Conservation (phyloP, 2,329 filamentous ascomycete species). For the Pleurostoma richardsiae region DNA sequence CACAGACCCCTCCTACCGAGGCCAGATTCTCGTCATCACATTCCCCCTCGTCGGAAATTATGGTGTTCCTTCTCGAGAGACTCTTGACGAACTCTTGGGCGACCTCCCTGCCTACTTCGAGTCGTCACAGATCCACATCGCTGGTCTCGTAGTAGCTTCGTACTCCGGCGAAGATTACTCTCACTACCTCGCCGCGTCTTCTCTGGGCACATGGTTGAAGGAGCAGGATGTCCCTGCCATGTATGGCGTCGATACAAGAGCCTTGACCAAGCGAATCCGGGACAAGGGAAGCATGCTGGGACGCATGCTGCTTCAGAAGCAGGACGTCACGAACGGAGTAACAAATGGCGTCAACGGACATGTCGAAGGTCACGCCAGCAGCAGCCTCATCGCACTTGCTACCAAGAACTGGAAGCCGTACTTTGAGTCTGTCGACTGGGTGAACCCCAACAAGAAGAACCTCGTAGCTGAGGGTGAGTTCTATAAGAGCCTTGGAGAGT, state of each 20-base stretch:
- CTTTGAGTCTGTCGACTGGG: constrained; percentile 83
- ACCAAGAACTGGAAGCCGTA: constrained; percentile 41
- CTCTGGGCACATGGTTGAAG: constrained; percentile 91
- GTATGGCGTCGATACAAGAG: constrained; percentile 89
- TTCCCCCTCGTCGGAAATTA: constrained; percentile 97
- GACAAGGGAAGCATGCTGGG: constrained; percentile 96
- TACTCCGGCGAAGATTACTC: constrained; percentile 95
- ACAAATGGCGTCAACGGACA: constrained; percentile 28
- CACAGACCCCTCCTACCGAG: constrained; percentile 81
- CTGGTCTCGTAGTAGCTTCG: constrained; percentile 82
- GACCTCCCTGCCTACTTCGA: constrained; percentile 92
- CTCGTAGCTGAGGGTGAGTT: constrained; percentile 87
- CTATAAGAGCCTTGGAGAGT: constrained; percentile 8
- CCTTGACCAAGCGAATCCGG: constrained; percentile 89
- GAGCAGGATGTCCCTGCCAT: constrained; percentile 92
- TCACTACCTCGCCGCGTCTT: constrained; percentile 86
- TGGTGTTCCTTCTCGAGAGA: constrained; percentile 84
- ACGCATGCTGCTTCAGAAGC: constrained; percentile 72
- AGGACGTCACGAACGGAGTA: constrained; percentile 35
- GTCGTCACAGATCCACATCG: constrained; percentile 86
- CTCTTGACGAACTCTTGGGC: constrained; percentile 76
- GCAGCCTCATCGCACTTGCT: constrained; percentile 28
- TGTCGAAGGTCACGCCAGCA: constrained; percentile 21
- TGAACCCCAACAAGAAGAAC: constrained; percentile 88
- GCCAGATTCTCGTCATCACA: constrained; percentile 93